Evolutionary conservation across 257 asterid species (phyloP).

Genomic region (Nyctanthes arbortristis): DNA sequence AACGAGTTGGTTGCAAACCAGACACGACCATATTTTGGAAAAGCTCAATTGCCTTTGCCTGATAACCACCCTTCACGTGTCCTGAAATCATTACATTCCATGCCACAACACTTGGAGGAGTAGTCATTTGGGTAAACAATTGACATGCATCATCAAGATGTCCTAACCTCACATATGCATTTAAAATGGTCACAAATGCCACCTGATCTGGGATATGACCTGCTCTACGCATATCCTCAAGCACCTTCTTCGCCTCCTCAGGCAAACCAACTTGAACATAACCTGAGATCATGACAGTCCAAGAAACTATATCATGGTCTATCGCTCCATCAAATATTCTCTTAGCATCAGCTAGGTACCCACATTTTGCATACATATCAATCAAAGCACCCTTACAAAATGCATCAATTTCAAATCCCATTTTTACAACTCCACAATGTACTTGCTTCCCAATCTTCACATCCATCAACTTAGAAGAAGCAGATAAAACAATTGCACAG

Average conservation of each 20-base stretch:
- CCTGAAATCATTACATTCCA: constrained; percentile 96
- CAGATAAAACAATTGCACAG: constrained; percentile 74
- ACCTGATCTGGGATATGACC: constrained; percentile 70
- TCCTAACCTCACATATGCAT: constrained; percentile 60
- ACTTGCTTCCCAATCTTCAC: constrained; percentile 57
- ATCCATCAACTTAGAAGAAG: constrained; percentile 60
- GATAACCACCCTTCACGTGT: constrained; percentile 62
- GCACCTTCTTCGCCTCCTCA: constrained; percentile 55
- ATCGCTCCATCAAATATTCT: constrained; percentile 57
- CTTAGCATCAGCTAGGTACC: constrained; percentile 51
- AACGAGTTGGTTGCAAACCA: constrained; percentile 70
- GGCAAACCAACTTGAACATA: constrained; percentile 61
- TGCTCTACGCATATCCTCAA: constrained; percentile 57
- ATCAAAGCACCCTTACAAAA: constrained; percentile 77
- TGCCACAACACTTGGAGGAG: constrained; percentile 71
- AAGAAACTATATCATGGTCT: constrained; percentile 67
- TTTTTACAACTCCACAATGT: constrained; percentile 53
- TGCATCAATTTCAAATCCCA: constrained; percentile 51
- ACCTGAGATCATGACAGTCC: constrained; percentile 84
- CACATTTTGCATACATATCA: constrained; percentile 87
- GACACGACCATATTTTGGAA: constrained; percentile 60
- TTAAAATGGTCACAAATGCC: constrained; percentile 65
- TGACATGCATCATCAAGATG: constrained; percentile 62
- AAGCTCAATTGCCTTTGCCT: constrained; percentile 53
- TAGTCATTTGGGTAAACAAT: constrained; percentile 55